phyloP scores from a whole-genome alignment of 805 yeast genomes.

The Pichia thaimueangensis region DNA sequence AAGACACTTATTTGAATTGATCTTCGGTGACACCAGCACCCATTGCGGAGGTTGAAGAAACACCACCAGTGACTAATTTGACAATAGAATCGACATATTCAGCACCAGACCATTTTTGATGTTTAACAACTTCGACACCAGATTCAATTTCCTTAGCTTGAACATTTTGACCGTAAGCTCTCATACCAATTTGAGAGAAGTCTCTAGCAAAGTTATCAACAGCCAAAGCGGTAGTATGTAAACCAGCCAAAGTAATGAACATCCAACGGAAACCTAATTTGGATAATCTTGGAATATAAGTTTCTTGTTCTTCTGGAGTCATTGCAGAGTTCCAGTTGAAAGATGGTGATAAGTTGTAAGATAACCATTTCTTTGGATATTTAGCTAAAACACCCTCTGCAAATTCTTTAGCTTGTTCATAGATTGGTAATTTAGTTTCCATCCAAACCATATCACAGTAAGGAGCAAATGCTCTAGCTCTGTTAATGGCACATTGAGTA shows the following conservation, averaged over 20 bases:
- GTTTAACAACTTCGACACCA: slow-evolving; percentile 93
- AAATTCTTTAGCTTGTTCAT: slow-evolving; percentile 87
- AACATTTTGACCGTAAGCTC: slow-evolving; percentile 84
- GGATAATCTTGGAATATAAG: slow-evolving; percentile 81
- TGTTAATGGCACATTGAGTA: slow-evolving; percentile 93
- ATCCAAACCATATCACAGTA: slow-evolving; percentile 96
- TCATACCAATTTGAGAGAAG: slow-evolving; percentile 82
- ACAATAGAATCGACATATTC: slow-evolving; percentile 89
- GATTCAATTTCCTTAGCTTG: slow-evolving; percentile 83
- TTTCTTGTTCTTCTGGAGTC: slow-evolving; percentile 79
- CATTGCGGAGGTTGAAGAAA: slow-evolving; percentile 95
- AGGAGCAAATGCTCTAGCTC: slow-evolving; percentile 93
- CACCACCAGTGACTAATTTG: slow-evolving; percentile 90
- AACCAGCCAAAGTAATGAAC: slow-evolving; percentile 94
- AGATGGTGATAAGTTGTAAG: slow-evolving; percentile 94
- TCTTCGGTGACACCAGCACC: slow-evolving; percentile 98
- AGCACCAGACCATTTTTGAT: slow-evolving; percentile 99
- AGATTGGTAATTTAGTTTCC: slow-evolving; percentile 96
- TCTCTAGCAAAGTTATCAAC: slow-evolving; percentile 77
- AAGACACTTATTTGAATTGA: slow-evolving; percentile 55
- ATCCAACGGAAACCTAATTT: slow-evolving; percentile 95
- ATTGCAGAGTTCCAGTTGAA: slow-evolving; percentile 97
- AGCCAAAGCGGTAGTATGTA: slow-evolving; percentile 92
- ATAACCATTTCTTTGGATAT: slow-evolving; percentile 90
- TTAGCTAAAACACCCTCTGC: slow-evolving; percentile 81